A percentile compares a stretch with the other conserved stretches of the same genome.
These are phyloP conservation scores for Tricharina praecox DNA, from an alignment of 495 filamentous ascomycete species.

Conservation along the genomic window DNA sequence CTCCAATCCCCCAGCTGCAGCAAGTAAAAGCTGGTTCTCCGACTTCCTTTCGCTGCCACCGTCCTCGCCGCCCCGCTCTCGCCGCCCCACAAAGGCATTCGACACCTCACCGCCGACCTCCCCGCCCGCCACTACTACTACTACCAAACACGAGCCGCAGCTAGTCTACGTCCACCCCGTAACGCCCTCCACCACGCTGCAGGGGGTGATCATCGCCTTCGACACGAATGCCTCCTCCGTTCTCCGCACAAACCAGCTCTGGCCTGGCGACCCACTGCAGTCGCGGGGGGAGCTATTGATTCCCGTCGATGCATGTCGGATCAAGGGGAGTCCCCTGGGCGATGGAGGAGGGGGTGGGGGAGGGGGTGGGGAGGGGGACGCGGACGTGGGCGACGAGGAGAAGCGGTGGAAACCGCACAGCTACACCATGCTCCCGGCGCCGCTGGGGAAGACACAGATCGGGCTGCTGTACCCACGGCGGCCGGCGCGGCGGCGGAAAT, in stretches of 20 bases:
- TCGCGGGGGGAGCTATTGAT: slow-evolving; percentile 61
- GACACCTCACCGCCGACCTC: background rate
- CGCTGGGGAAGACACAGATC: background rate
- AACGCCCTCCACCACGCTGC: slow-evolving; percentile 62
- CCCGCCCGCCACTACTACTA: background rate
- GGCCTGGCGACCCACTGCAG: slow-evolving; percentile 83
- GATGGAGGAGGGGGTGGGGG: background rate
- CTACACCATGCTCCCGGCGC: background rate
- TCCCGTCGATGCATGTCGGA: slow-evolving; percentile 76
- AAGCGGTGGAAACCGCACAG: background rate
- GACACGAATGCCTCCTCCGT: slow-evolving; percentile 65
- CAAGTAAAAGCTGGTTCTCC: background rate
- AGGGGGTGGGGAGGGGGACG: no score
- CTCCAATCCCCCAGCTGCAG: background rate
- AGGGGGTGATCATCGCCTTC: slow-evolving; percentile 77
- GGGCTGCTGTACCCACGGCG: background rate
- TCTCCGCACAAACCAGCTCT: slow-evolving; percentile 75
- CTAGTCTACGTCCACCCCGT: slow-evolving; percentile 72
- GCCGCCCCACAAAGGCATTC: background rate
- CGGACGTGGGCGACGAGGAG: no score
- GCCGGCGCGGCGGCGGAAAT: background rate
- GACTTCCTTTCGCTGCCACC: background rate
- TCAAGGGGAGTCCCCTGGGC: slow-evolving; percentile 48
- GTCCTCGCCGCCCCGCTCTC: background rate
- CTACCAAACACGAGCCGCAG: background rate